Percentiles rank a stretch among this genome's conserved stretches.
These are phyloP conservation scores for Leishmania gerbilli DNA, from an alignment of 208 protist species.

Conservation along the genomic window DNA sequence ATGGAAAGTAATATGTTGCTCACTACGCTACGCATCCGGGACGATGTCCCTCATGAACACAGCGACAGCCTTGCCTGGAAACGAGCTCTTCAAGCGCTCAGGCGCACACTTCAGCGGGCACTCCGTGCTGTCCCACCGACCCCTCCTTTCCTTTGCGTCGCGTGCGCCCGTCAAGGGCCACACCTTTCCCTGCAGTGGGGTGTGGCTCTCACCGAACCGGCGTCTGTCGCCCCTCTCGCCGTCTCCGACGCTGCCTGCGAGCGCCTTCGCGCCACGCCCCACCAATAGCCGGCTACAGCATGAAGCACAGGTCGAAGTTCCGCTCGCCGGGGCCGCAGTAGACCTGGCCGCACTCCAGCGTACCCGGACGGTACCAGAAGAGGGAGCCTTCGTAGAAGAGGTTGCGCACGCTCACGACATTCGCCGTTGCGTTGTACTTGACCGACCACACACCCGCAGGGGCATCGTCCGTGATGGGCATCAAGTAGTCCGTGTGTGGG, in stretches of 20 bases:
- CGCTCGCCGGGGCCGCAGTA: slow-evolving; percentile 87
- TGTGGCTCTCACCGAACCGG: neutral
- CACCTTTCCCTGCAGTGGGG: neutral
- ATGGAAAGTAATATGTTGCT: neutral
- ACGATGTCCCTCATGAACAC: neutral
- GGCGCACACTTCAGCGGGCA: neutral
- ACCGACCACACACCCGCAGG: slow-evolving; percentile 86
- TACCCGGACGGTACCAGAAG: slow-evolving; percentile 88
- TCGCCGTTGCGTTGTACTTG: slow-evolving; percentile 82
- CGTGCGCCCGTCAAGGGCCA: neutral
- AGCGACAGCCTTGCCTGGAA: neutral
- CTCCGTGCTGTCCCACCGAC: neutral
- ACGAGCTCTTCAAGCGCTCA: neutral
- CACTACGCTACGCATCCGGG: neutral
- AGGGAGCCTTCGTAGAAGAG: slow-evolving; percentile 82
- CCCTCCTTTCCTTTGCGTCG: neutral
- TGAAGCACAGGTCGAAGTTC: slow-evolving; percentile 89
- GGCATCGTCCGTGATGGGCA: slow-evolving; percentile 86
- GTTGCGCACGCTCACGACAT: slow-evolving; percentile 86
- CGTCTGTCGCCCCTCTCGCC: neutral
- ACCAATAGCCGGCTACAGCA: slow-evolving; percentile 36
- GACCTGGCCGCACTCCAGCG: slow-evolving; percentile 77
- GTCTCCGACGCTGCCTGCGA: neutral
- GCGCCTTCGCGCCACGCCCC: too few species aligned
- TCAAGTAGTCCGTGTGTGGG: slow-evolving; percentile 76